Percentiles rank a stretch among this genome's conserved stretches.
Conservation (phyloP, 805 yeast species). For the Saturnispora sanitii region DNA sequence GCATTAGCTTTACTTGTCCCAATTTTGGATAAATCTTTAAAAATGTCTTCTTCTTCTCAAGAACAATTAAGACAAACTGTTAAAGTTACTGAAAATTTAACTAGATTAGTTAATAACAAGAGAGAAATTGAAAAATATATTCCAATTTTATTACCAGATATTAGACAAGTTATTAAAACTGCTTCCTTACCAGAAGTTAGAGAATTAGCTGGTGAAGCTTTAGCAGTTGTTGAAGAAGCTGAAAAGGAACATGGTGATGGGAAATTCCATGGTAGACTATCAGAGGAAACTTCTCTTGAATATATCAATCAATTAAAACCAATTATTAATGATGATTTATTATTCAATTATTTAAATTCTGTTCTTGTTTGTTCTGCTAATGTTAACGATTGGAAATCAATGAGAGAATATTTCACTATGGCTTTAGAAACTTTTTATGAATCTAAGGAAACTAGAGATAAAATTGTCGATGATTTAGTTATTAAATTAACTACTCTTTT, state of each 20-base stretch:
- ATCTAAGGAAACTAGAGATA: slow-evolving; percentile 25
- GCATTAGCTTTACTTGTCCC: slow-evolving; percentile 87
- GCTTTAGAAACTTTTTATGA: slow-evolving; percentile 28
- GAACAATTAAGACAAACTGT: slow-evolving; percentile 96
- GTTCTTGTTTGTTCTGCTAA: slow-evolving; percentile 55
- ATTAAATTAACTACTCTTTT: slow-evolving; percentile 44
- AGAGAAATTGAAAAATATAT: slow-evolving; percentile 82
- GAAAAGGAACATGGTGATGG: slow-evolving; percentile 59
- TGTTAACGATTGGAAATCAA: slow-evolving; percentile 62
- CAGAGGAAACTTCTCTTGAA: slow-evolving; percentile 41
- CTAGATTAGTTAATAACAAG: slow-evolving; percentile 89
- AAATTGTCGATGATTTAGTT: slow-evolving; percentile 36
- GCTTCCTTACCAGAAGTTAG: slow-evolving; percentile 96
- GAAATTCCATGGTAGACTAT: slow-evolving; percentile 66
- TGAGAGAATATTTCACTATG: slow-evolving; percentile 43
- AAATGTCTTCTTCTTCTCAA: slow-evolving; percentile 81
- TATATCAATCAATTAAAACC: slow-evolving; percentile 29
- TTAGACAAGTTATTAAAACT: slow-evolving; percentile 74
- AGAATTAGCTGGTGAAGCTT: slow-evolving; percentile 82
- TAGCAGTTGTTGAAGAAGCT: slow-evolving; percentile 72
- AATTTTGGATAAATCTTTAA: slow-evolving; percentile 79
- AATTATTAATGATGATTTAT: slow-evolving; percentile 28
- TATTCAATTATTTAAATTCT: slow-evolving; percentile 40
- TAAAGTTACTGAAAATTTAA: slow-evolving; percentile 88
- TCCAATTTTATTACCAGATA: slow-evolving; percentile 85